A percentile compares a stretch with the other conserved stretches of the same genome.
phyloP scores from a whole-genome alignment of 805 yeast species.

The Brettanomyces naardenensis region DNA sequence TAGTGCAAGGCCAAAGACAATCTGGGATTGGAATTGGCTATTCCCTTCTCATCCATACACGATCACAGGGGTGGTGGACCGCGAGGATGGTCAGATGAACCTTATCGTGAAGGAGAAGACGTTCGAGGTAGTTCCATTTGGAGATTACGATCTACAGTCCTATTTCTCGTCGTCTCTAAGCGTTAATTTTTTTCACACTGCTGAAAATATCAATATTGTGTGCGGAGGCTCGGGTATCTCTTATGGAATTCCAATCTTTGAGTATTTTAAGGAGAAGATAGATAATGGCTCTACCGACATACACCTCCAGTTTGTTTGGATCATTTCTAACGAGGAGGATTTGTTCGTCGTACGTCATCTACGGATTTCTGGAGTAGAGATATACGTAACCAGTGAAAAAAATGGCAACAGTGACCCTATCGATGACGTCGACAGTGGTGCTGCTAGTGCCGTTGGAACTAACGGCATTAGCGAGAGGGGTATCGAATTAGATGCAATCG shows the following conservation, averaged over 20 bases:
- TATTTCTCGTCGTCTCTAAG: constrained; percentile 37
- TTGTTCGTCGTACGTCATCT: constrained; percentile 36
- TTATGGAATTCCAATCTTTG: constrained; percentile 46
- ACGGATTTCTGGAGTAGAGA: constrained; percentile 26
- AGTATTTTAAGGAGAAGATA: constrained; percentile 26
- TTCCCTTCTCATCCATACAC: constrained; percentile 67
- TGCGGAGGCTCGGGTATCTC: constrained; percentile 76
- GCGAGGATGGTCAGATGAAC: constrained; percentile 28
- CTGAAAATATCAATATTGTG: constrained; percentile 42
- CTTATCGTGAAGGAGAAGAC: constrained; percentile 39
- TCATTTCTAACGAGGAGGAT: constrained; percentile 39
- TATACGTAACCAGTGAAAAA: constrained; percentile 28
- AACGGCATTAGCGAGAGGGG: background rate
- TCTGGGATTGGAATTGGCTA: constrained; percentile 39
- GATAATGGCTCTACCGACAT: constrained; percentile 19
- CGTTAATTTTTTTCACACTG: constrained; percentile 36
- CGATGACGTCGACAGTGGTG: background rate
- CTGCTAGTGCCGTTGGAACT: background rate
- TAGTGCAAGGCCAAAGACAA: too few species aligned
- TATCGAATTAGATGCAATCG: constrained; percentile 1
- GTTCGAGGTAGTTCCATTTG: constrained; percentile 26
- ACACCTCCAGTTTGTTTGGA: constrained; percentile 44
- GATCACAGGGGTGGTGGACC: constrained; percentile 32
- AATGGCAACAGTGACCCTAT: background rate
- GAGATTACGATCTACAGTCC: constrained; percentile 31